Percentiles rank a stretch among this genome's conserved stretches.
phyloP scores from a whole-genome alignment of 768 basidiomycete species.

The Lentinus tigrinus region DNA sequence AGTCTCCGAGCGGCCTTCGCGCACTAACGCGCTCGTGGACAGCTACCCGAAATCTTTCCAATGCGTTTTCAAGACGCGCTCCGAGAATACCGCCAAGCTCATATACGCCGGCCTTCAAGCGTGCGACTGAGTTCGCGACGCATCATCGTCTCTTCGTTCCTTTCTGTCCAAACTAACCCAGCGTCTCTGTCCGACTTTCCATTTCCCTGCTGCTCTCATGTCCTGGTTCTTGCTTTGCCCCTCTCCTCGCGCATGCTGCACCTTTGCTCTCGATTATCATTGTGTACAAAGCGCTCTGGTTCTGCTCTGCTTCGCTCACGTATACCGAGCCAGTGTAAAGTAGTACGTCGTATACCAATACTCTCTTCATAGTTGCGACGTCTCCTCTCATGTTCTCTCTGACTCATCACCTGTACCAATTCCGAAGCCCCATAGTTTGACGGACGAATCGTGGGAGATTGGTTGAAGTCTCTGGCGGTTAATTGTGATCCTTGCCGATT shows the following conservation, averaged over 20 bases:
- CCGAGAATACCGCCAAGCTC: slow-evolving; percentile 7
- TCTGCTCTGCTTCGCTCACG: background rate
- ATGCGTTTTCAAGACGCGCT: slow-evolving; percentile 20
- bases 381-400: background rate
- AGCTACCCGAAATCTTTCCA: slow-evolving; percentile 21
- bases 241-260: background rate
- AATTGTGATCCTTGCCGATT: background rate
- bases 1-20: background rate
- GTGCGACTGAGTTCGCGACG: slow-evolving; percentile 2
- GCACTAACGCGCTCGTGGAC: background rate
- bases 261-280: background rate
- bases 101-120: slow-evolving; percentile 6
- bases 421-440: slow-evolving; percentile 17
- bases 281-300: background rate
- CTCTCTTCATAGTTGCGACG: background rate
- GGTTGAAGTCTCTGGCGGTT: slow-evolving; percentile 11
- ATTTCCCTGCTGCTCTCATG: no score
- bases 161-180: background rate
- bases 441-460: slow-evolving; percentile 11
- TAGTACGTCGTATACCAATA: no score
- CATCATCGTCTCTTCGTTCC: background rate
- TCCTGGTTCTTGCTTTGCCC: background rate
- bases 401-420: background rate
- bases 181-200: background rate
- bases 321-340: background rate